Conservation (phyloP, 257 asterid species). For the Agastache rugosa region DNA sequence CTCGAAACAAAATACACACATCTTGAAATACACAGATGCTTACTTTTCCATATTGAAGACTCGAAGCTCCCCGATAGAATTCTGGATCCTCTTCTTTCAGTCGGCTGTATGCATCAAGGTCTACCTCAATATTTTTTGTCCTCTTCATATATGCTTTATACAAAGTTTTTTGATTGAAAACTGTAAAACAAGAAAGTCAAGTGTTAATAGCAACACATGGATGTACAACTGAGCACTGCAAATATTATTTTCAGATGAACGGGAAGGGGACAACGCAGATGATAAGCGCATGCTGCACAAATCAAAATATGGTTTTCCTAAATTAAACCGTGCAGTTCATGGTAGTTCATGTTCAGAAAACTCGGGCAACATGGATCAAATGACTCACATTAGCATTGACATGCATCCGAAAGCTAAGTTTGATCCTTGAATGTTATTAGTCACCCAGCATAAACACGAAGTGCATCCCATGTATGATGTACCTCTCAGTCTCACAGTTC, state of each 20-base stretch:
- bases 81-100: conserved; percentile 94
- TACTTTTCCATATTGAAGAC: conserved; percentile 97
- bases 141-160: conserved; percentile 91
- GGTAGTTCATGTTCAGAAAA: neutral
- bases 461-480: neutral
- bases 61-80: conserved; percentile 91
- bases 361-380: neutral
- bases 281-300: neutral
- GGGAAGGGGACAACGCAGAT: neutral
- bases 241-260: neutral
- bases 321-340: neutral
- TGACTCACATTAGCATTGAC: neutral
- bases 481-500: conserved; percentile 5
- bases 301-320: neutral
- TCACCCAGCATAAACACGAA: neutral
- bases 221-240: neutral
- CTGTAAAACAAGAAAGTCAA: conserved; percentile 42
- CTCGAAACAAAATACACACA: neutral
- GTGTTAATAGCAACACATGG: neutral
- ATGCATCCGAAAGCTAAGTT: conserved; percentile 1
- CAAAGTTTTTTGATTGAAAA: conserved; percentile 84
- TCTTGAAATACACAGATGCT: conserved; percentile 28
- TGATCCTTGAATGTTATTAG: neutral
- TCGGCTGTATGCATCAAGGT: conserved; percentile 75
- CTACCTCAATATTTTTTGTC: conserved; percentile 64